Base-by-base conservation (phyloP, 140 eudicot genomes). In the Senecio squalidus region DNA sequence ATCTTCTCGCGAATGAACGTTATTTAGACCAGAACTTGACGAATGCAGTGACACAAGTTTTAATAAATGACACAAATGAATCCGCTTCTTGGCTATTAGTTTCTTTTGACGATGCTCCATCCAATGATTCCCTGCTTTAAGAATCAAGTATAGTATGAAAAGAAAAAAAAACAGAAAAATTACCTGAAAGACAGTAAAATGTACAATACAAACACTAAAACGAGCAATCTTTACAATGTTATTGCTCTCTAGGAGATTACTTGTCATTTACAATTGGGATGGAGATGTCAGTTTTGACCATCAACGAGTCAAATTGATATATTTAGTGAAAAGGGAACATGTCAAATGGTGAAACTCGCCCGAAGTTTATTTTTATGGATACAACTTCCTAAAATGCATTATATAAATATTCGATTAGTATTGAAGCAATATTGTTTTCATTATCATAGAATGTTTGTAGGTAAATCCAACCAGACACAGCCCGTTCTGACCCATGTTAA, bases 21-120 rank as follows among this genome's bases (percentile, higher is more conserved):
- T 60, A 86, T 43, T 80, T 73, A 16, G 86, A 75, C 88, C 83
- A 83, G 41, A 86, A 75, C 55, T 86, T 86, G 78, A 69, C 64
- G 17, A 86, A 74, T 2, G 93, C 71, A 22, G 76, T 52, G 28
- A 80, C 55, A 21, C 65, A 74, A 7, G 81, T 75, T 68, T 82
- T 80, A 36, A 83, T 27, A 3, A 74, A 69, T 28, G 77, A 72
- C 67, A 77, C 16, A 23, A 80, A 44, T 1, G 84, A 74, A 45
- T 77, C 83, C 14, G 53, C 52, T 72, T 77, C 82, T 20, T 55
- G 64, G 30, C 51, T 58, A 23, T 49, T 43, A 30, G 78, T 51
- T 67, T 70, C 75, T 56, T 43, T 57, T 25, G 83, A 36, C 64
- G 64, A 15, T 47, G 64, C 30, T 58, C 73, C 66, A 71, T 82